A percentile compares a stretch with the other conserved stretches of the same genome.
phyloP scores from a whole-genome alignment of 2,329 filamentous ascomycete genomes.

The Alternaria metachromatica region DNA sequence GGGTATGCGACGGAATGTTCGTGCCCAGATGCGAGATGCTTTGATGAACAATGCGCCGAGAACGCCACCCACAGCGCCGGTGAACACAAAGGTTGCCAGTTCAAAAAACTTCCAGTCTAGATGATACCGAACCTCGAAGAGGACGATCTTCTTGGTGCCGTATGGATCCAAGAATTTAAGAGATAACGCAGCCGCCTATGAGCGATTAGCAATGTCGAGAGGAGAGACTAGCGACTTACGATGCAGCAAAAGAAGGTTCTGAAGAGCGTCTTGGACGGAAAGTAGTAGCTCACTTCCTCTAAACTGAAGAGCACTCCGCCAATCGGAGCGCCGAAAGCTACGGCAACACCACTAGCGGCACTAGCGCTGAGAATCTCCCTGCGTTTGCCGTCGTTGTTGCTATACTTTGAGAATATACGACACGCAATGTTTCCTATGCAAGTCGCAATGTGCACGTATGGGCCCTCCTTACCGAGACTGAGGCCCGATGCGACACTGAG shows the following conservation, averaged over 20 bases:
- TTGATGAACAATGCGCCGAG: constrained; percentile 96
- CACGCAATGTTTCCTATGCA: constrained; percentile 96
- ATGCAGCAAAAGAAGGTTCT: constrained; percentile 99
- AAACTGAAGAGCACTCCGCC: constrained; percentile 91
- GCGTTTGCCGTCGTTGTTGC: constrained; percentile 90
- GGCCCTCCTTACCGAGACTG: constrained; percentile 92
- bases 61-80: constrained; percentile 84
- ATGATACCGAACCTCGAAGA: constrained; percentile 91
- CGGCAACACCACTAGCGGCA: constrained; percentile 88
- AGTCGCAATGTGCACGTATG: constrained; percentile 96
- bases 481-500: constrained; percentile 91
- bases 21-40: constrained; percentile 87
- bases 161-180: constrained; percentile 97
- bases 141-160: constrained; percentile 92
- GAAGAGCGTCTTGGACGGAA: constrained; percentile 96
- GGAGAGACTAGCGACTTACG: constrained; percentile 51
- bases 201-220: constrained; percentile 13
- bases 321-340: constrained; percentile 90
- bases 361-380: constrained; percentile 93
- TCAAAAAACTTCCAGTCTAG: constrained; percentile 96
- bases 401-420: constrained; percentile 92
- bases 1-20: constrained; percentile 80
- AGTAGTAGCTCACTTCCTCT: constrained; percentile 97
- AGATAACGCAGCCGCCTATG: constrained; percentile 74
- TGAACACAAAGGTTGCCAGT: constrained; percentile 80